These are phyloP conservation scores for Aeminium ludgeri DNA, from an alignment of 495 filamentous ascomycete species.

Conservation along the genomic window DNA sequence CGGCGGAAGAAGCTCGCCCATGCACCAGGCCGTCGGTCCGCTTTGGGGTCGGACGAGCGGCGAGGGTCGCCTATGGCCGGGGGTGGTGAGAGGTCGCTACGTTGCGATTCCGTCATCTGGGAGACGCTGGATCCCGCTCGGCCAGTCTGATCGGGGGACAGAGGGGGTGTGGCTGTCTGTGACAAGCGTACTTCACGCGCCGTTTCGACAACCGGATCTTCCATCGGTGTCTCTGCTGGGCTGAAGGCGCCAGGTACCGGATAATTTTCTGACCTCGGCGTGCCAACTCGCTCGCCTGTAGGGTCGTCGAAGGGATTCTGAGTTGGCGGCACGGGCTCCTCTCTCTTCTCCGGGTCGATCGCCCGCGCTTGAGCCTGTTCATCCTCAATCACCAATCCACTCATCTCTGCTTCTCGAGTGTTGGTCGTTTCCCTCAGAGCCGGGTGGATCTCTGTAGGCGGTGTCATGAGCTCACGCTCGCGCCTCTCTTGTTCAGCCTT, in stretches of 20 bases:
- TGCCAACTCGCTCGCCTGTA: no score
- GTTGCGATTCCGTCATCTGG: conserved; percentile 4
- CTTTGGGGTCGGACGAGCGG: conserved; percentile 27
- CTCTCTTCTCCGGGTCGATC: no score
- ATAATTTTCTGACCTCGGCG: no score
- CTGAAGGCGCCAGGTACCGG: conserved; percentile 1
- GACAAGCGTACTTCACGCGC: conserved; percentile 34
- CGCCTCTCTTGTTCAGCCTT: conserved; percentile 33
- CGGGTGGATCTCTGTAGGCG: conserved; percentile 9
- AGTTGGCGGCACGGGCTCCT: conserved; percentile 8
- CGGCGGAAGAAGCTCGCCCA: conserved; percentile 66
- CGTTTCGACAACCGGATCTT: conserved; percentile 31
- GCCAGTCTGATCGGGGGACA: conserved; percentile 35
- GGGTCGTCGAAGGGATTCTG: no score
- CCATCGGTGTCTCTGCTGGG: conserved; percentile 21
- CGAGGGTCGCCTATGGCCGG: conserved; percentile 15
- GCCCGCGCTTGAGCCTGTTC: no score
- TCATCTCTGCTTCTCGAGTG: background rate
- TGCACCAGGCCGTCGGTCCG: conserved; percentile 20
- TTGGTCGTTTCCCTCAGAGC: conserved; percentile 7
- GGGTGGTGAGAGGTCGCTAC: conserved; percentile 2
- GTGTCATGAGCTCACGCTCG: conserved; percentile 2
- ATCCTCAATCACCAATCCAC: no score
- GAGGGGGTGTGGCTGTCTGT: conserved; percentile 36
- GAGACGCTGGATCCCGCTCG: conserved; percentile 27